phyloP scores from a whole-genome alignment of 768 basidiomycete genomes.

The Infundibulicybe gibba region DNA sequence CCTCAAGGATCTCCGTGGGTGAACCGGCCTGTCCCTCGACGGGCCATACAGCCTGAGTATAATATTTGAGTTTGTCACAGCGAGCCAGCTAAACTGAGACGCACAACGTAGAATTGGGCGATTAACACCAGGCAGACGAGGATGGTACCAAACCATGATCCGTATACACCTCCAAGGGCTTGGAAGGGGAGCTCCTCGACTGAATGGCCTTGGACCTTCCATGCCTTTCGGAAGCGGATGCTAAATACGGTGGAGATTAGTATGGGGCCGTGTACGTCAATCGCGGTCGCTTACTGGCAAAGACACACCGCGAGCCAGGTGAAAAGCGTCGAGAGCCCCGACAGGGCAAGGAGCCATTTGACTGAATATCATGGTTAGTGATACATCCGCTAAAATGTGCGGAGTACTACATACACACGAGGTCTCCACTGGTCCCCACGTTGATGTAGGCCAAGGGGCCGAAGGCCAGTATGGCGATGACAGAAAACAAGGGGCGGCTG shows the following conservation, averaged over 20 bases:
- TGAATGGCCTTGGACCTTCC: constrained; percentile 45
- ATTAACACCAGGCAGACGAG: constrained; percentile 36
- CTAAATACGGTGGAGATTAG: constrained; percentile 11
- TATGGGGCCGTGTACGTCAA: background rate
- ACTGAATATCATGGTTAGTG: no score
- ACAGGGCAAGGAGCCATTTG: no score
- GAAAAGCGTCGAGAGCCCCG: no score
- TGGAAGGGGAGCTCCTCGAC: constrained; percentile 41
- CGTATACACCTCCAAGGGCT: constrained; percentile 39
- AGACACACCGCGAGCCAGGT: no score
- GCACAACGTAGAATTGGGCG: constrained; percentile 42
- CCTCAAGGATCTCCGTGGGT: constrained; percentile 22
- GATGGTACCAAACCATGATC: constrained; percentile 42
- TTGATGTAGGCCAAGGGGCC: constrained; percentile 40
- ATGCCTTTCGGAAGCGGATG: constrained; percentile 47
- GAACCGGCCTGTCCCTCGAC: constrained; percentile 29
- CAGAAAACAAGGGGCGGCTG: constrained; percentile 38
- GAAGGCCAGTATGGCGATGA: constrained; percentile 30
- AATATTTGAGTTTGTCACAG: background rate
- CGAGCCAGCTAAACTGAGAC: background rate
- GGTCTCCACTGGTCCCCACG: constrained; percentile 26
- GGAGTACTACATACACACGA: constrained; percentile 28
- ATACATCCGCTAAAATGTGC: background rate
- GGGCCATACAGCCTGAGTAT: constrained; percentile 34
- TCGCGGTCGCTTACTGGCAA: constrained; percentile 32